Percentiles rank a stretch among this genome's conserved stretches.
phyloP scores from a whole-genome alignment of 2,329 filamentous ascomycete species.

The Balansia obtecta region DNA sequence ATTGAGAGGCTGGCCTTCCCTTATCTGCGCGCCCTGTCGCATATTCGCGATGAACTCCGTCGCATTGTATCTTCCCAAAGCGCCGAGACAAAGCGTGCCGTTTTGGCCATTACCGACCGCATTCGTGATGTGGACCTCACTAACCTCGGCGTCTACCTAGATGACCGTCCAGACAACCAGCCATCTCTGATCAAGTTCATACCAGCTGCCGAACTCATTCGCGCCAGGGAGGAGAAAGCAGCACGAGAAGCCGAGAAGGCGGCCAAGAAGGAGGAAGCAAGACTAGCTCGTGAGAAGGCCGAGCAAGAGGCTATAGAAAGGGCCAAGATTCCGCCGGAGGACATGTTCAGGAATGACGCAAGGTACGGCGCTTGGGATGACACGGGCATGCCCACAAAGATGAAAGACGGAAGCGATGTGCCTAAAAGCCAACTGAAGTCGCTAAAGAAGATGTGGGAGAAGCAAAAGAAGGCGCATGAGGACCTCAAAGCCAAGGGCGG shows the following conservation, averaged over 20 bases:
- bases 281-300: conserved; percentile 34
- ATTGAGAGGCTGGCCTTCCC: conserved; percentile 41
- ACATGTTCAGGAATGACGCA: conserved; percentile 45
- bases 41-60: conserved; percentile 49
- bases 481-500: conserved; percentile 23
- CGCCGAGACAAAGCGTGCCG: conserved; percentile 50
- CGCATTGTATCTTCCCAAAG: conserved; percentile 34
- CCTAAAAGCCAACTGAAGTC: conserved; percentile 72
- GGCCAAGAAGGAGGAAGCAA: conserved; percentile 41
- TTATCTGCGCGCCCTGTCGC: conserved; percentile 42
- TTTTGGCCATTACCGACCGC: conserved; percentile 65
- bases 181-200: conserved; percentile 63
- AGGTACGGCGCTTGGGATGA: conserved; percentile 68
- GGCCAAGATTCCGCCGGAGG: conserved; percentile 40
- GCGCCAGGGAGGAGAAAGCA: conserved; percentile 45
- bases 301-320: conserved; percentile 44
- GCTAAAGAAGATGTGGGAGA: conserved; percentile 79
- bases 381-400: conserved; percentile 66
- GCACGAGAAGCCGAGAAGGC: conserved; percentile 49
- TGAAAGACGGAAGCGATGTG: conserved; percentile 66
- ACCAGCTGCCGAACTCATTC: conserved; percentile 42
- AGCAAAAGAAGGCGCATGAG: conserved; percentile 75
- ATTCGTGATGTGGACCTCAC: conserved; percentile 74
- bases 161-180: conserved; percentile 57
- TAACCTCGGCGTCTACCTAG: conserved; percentile 74